phyloP scores from a whole-genome alignment of 176 grass and related monocot genomes.

The Panicum miliaceum region DNA sequence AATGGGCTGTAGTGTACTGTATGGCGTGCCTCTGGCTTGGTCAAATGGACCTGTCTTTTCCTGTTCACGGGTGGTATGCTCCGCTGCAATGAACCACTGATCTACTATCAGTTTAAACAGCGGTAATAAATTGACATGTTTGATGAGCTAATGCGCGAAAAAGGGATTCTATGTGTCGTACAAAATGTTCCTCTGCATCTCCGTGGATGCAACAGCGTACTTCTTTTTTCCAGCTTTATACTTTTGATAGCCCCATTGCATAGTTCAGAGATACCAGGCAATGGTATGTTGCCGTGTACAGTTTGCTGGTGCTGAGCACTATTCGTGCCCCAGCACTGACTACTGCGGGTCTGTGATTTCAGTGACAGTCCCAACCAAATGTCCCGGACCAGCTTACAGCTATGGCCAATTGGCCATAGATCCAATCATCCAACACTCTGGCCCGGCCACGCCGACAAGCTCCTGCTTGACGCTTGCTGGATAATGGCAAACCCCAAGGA shows the following conservation, averaged over 20 bases:
- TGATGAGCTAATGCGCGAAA: not conserved
- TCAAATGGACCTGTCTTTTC: not conserved
- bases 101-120: not conserved
- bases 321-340: not conserved
- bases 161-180: not conserved
- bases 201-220: not conserved
- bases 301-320: not conserved
- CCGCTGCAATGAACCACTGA: not conserved
- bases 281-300: not conserved
- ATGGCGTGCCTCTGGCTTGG: not conserved
- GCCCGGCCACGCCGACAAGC: not conserved
- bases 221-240: not conserved
- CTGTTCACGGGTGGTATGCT: slow-evolving; percentile 14
- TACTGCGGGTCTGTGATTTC: not conserved
- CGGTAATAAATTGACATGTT: not conserved
- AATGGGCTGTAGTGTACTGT: slow-evolving; percentile 10
- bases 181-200: not conserved
- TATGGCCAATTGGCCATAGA: slow-evolving; percentile 21
- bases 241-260: not conserved
- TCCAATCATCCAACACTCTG: slow-evolving; percentile 34
- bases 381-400: not conserved
- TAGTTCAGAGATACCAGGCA: not conserved
- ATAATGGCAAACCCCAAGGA: slow-evolving; percentile 1
- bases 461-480: not conserved
- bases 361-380: slow-evolving; percentile 29